phyloP scores from a whole-genome alignment of 2,329 filamentous ascomycete species.

The Amauroascus niger region DNA sequence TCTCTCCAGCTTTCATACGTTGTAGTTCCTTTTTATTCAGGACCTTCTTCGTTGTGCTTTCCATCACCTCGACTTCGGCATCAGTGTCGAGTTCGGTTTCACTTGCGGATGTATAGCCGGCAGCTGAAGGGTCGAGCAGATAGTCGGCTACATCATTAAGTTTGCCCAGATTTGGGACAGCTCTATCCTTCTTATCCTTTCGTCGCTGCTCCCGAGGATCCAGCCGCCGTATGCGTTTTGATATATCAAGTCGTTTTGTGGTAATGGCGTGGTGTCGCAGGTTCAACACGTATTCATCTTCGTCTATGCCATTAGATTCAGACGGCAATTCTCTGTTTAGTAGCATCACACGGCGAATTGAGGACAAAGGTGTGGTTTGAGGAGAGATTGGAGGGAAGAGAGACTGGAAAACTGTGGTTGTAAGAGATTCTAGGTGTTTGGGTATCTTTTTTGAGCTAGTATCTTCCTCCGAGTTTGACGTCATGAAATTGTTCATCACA shows the following conservation, averaged over 20 bases:
- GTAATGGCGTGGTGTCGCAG: slow-evolving; percentile 93
- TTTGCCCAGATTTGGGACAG: slow-evolving; percentile 78
- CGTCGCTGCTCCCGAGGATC: slow-evolving; percentile 76
- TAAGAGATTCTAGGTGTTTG: slow-evolving; percentile 84
- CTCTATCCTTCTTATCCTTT: slow-evolving; percentile 54
- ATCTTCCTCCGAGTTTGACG: slow-evolving; percentile 47
- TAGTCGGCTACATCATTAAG: slow-evolving; percentile 92
- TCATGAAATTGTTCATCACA: slow-evolving; percentile 96
- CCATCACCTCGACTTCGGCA: slow-evolving; percentile 79
- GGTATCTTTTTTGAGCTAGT: slow-evolving; percentile 60
- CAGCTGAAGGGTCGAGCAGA: slow-evolving; percentile 67
- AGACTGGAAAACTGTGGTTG: slow-evolving; percentile 90
- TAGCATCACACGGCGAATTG: slow-evolving; percentile 84
- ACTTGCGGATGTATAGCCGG: slow-evolving; percentile 84
- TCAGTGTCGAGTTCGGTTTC: slow-evolving; percentile 92
- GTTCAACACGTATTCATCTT: slow-evolving; percentile 70
- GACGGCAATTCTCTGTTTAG: slow-evolving; percentile 63
- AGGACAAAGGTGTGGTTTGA: slow-evolving; percentile 75
- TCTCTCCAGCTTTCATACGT: slow-evolving; percentile 38
- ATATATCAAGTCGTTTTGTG: slow-evolving; percentile 74
- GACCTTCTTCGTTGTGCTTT: slow-evolving; percentile 46
- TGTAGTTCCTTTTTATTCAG: slow-evolving; percentile 44
- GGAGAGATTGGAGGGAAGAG: slow-evolving; percentile 94
- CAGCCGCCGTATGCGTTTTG: slow-evolving; percentile 70
- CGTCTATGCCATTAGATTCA: slow-evolving; percentile 31